Evolutionary conservation across 176 grass and related monocot genomes (phyloP).

Genomic region (Zoysia pacifica): DNA sequence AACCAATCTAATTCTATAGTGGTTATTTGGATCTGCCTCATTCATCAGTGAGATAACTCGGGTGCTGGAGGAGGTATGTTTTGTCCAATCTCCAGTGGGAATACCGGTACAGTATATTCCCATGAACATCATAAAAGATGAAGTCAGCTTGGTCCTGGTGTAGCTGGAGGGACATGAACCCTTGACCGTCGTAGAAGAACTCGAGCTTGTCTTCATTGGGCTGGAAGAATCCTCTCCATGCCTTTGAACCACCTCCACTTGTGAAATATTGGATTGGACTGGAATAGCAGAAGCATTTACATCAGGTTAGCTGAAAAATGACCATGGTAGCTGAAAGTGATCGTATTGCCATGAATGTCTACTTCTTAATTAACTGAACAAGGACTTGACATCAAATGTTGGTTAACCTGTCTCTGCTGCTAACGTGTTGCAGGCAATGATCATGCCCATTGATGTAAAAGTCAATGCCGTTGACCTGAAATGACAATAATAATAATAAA

Average conservation of each 20-base stretch:
- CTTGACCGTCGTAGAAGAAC: slow-evolving; percentile 92
- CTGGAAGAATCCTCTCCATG: slow-evolving; percentile 71
- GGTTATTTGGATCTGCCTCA: slow-evolving; percentile 20
- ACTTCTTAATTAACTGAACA: slow-evolving; percentile 1
- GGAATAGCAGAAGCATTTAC: slow-evolving; percentile 22
- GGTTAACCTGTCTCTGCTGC: slow-evolving; percentile 75
- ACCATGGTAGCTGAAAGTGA: neutral
- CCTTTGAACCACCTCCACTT: slow-evolving; percentile 81
- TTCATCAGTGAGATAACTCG: slow-evolving; percentile 33
- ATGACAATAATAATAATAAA: neutral
- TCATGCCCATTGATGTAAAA: slow-evolving; percentile 94
- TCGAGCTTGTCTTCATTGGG: slow-evolving; percentile 64
- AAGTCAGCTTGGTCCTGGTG: slow-evolving; percentile 48
- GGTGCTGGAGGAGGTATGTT: slow-evolving; percentile 31
- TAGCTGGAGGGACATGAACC: slow-evolving; percentile 86
- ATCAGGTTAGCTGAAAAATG: neutral
- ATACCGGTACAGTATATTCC: slow-evolving; percentile 54
- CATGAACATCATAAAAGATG: slow-evolving; percentile 65
- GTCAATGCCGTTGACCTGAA: slow-evolving; percentile 53
- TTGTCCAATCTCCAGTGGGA: slow-evolving; percentile 51
- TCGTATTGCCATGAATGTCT: neutral
- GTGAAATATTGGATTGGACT: slow-evolving; percentile 87
- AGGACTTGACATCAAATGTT: neutral
- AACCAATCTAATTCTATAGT: slow-evolving; percentile 24
- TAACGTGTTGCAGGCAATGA: slow-evolving; percentile 92